Base-by-base conservation (phyloP, 139 green algal genomes). In the Chlamydomonas asymmetrica region DNA sequence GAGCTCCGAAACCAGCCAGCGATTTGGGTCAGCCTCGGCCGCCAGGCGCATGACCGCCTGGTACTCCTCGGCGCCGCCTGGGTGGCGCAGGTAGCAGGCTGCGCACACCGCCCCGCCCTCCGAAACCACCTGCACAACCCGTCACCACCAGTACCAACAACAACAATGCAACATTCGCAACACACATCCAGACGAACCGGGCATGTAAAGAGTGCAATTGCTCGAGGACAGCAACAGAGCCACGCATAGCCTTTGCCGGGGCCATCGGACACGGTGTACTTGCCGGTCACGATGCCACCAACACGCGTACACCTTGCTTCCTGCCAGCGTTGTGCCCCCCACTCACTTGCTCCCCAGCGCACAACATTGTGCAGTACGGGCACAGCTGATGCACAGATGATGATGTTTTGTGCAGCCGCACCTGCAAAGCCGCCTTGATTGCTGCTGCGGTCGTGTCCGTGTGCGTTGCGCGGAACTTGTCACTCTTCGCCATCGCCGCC, bases 1-100 rank as follows among this genome's bases (percentile, higher is more conserved):
- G n/a, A n/a, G n/a, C n/a, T n/a, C n/a, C n/a, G n/a, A n/a, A n/a
- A n/a, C n/a, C n/a, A n/a, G n/a, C n/a, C n/a, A n/a, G n/a, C n/a
- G n/a, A n/a, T n/a, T n/a, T n/a, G n/a, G n/a, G n/a, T n/a, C n/a
- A n/a, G n/a, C n/a, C 38, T 66, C 62, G 48, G 48, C n/a, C 9
- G 40, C 23, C n/a, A 79, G 10, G 22, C 32, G 4, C 34, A 20
- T 35, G 1, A 91, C 78, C 6, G 74, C 76, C 6, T 88, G 62
- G 45, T 87, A 89, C 71, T 93, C 88, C 56, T 85, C 74, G 50
- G 71, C 9, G 38, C 88, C 88, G 2, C 86, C 86, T 45, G 83
- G 80, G 56, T 94, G 90, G 1, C 85, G 82, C 0, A 72, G 85
- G 79, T 94, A 94, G 37, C 40, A 64, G 13, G 93, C n/a, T 20